Base-by-base conservation (phyloP, 2,329 filamentous ascomycete species). In the Diaporthe sp. region DNA sequence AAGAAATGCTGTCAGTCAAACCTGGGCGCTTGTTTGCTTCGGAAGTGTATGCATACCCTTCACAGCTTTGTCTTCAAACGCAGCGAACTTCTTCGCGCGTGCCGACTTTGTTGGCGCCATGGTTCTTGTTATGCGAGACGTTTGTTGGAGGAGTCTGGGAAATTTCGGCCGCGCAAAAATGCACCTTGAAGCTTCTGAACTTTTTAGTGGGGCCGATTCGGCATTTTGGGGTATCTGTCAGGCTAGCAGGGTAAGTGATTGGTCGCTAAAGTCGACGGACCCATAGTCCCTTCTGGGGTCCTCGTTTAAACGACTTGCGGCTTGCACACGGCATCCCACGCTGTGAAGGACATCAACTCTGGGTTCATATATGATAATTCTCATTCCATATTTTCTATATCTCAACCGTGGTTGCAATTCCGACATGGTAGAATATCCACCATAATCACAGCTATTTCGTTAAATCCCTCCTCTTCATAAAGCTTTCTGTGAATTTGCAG, bases 1-100 rank as follows among this genome's bases (percentile, higher is more conserved):
- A 53, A 42, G 8, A 13, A 15, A 49, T 15, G 10, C 37, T 31
- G 34, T 44, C 53, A 22, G 72, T 49, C 28, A 73, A 59, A 39
- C 7, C 7, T 9, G 72, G 72, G 70, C 31, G 22, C 13, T 39
- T 69, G 7, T 62, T 46, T 28, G 25, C n/a, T 46, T 31, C 19
- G 5, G 2, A 28, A 31, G 34, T 39, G 25, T 22, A 76, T 79
- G 70, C 84, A 58, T 75, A 94, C 93, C 93, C 84, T 91, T 91
- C 1, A 86, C 87, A 65, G 90, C 87, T 58, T 89, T 87, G 79
- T 93, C 91, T 72, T 93, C 89, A 57, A 91, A 85, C 70, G 93
- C 90, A 74, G 90, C 88, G 78, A 94, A 87, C 59, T 92, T 87
- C 81, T 90, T 88, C 61, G 90, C 89, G 61, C 90, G 87, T 72